phyloP scores from a whole-genome alignment of 352 stramenopile species.

The Pythium guiyangense region DNA sequence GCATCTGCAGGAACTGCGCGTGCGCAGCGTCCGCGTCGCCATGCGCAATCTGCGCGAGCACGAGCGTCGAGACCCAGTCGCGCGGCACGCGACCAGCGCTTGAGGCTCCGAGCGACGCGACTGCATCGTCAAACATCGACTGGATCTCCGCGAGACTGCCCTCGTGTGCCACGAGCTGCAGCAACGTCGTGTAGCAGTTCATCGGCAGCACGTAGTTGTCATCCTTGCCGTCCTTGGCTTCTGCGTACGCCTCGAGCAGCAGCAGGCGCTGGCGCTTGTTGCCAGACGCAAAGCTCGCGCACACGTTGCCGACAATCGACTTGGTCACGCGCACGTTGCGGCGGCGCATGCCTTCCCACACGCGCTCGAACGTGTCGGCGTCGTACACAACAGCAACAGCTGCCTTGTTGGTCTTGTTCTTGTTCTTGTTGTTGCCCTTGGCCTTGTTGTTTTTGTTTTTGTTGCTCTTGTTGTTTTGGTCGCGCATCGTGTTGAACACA shows the following conservation, averaged over 20 bases:
- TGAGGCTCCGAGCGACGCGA: conserved; percentile 24
- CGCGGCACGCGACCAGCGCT: conserved; percentile 28
- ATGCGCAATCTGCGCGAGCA: conserved; percentile 32
- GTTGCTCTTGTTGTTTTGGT: conserved; percentile 17
- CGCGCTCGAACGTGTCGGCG: conserved; percentile 27
- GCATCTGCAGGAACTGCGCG: conserved; percentile 34
- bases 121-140: conserved; percentile 42
- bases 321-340: conserved; percentile 34
- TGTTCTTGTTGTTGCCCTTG: conserved; percentile 15
- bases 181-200: conserved; percentile 38
- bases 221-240: conserved; percentile 17
- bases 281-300: conserved; percentile 29
- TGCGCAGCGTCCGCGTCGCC: conserved; percentile 36
- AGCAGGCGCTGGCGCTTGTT: conserved; percentile 54
- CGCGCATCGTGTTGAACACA: conserved; percentile 47
- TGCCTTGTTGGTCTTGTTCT: not conserved
- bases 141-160: conserved; percentile 27
- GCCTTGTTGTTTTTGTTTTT: too few relatives aligned
- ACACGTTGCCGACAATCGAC: conserved; percentile 41
- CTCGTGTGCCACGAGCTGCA: conserved; percentile 35
- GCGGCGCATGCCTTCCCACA: conserved; percentile 37
- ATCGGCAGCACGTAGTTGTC: conserved; percentile 46
- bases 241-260: conserved; percentile 49
- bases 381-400: conserved; percentile 28
- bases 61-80: conserved; percentile 39